Percentiles rank a stretch among this genome's conserved stretches.
phyloP scores from a whole-genome alignment of 208 protist species.

The Trypanosoma platydactyli region DNA sequence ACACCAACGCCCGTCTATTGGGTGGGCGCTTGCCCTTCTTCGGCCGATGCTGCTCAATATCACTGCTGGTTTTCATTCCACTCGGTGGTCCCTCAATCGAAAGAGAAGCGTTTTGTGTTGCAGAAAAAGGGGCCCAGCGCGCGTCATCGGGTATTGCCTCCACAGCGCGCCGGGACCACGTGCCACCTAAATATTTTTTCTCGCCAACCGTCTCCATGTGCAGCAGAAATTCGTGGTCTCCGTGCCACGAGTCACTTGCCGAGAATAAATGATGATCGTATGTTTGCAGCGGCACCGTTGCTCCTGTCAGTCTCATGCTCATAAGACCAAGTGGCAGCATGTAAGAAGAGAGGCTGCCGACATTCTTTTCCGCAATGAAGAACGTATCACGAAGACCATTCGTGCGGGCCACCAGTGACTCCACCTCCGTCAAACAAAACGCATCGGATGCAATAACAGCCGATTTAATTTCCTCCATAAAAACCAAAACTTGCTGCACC shows the following conservation, averaged over 20 bases:
- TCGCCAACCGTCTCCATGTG: neutral
- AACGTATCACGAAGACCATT: conserved; percentile 24
- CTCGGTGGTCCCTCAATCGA: neutral
- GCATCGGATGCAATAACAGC: neutral
- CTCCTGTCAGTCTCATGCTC: conserved; percentile 12
- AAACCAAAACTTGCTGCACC: conserved; percentile 24
- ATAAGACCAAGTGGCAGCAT: conserved; percentile 12
- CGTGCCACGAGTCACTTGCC: conserved; percentile 3
- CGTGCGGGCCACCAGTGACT: neutral
- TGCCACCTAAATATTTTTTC: neutral
- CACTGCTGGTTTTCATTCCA: neutral
- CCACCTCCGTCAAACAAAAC: conserved; percentile 9
- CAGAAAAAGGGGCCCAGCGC: conserved; percentile 11
- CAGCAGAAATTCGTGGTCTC: neutral
- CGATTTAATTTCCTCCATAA: conserved; percentile 39
- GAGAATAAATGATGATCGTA: conserved; percentile 32
- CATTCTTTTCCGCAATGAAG: conserved; percentile 16
- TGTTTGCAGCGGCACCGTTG: conserved; percentile 29
- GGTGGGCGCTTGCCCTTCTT: conserved; percentile 21
- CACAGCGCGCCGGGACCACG: neutral
- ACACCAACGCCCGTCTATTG: conserved; percentile 21
- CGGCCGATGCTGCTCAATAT: neutral
- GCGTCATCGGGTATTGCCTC: conserved; percentile 30
- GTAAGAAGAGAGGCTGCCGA: conserved; percentile 1
- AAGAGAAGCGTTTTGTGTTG: neutral